Evolutionary conservation across 2,329 filamentous ascomycete genomes (phyloP), one percentile per base, ranked within the genome.

Genomic region (Claviceps fusiformis): DNA sequence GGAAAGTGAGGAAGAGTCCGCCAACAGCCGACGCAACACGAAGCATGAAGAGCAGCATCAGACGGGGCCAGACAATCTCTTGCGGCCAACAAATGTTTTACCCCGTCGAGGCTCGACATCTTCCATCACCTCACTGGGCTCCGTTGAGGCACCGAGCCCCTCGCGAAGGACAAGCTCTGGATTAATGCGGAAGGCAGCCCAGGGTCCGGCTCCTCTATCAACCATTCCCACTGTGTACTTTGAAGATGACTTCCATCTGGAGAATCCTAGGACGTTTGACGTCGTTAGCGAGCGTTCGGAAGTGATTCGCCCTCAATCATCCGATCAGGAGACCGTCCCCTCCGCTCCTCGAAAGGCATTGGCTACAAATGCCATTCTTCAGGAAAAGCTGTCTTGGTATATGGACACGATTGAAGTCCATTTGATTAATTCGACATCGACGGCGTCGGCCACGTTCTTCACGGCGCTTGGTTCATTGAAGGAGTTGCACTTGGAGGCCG

Each of bases 371-470:
- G 93, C 93, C 0, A 98, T 98, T 56, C 70, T 98, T 41, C 93
- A 98, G 67, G 93, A 98, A 70, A 98, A 98, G 70, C 75, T 98
- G 13, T 97, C 93, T 0, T 98, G 93, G 93, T 98, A 98, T 68
- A 95, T 98, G 90, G 93, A 98, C 67, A 98, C 93, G 0, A 90
- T 98, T 27, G 93, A 98, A 67, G 89, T 98, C 54, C 93, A 98
- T 67, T 75, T 98, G 8, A 96, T 98, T 62, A 89, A 89, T 37
- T 95, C 91, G 0, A 98, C 98, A 59, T 97, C 92, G 2, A 90
- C 88, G 0, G 93, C 93, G 1, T 97, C 93, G 0, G 90, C 89
- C 0, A 95, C 92, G 0, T 98, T 98, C 69, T 98, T 98, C 64
- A 91, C 90, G 0, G 93, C 93, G 0, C 75, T 98, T 0, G 92